Percentiles rank a stretch among this genome's conserved stretches.
Evolutionary conservation across 805 yeast species (phyloP).

Genomic region (Zygosaccharomyces bisporus): DNA sequence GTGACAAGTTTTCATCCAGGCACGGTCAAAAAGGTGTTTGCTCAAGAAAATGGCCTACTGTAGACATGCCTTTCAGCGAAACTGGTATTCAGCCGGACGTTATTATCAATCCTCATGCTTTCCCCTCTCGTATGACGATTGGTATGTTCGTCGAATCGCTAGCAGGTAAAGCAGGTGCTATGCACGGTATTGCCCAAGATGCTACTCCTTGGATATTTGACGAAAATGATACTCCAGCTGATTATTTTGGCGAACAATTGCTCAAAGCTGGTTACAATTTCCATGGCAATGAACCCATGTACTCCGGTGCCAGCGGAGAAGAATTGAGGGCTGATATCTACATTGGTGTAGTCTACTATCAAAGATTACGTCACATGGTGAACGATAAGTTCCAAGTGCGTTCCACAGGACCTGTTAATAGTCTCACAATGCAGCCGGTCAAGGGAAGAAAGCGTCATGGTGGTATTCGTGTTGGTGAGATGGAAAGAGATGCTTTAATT

Average conservation of each 20-base stretch:
- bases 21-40: constrained; percentile 99
- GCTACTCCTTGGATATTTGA: constrained; percentile 94
- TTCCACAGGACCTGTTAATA: constrained; percentile 96
- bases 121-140: constrained; percentile 99
- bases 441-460: constrained; percentile 98
- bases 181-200: constrained; percentile 97
- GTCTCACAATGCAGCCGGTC: constrained; percentile 98
- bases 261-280: constrained; percentile 86
- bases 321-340: constrained; percentile 94
- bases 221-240: constrained; percentile 94
- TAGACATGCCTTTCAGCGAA: constrained; percentile 96
- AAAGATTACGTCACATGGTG: constrained; percentile 98
- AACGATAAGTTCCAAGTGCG: constrained; percentile 99
- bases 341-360: constrained; percentile 95
- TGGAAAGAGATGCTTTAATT: constrained; percentile 98
- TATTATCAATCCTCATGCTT: constrained; percentile 97
- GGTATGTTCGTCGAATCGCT: constrained; percentile 98
- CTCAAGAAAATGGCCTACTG: constrained; percentile 95
- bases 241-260: constrained; percentile 93
- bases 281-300: constrained; percentile 98
- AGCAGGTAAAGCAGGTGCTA: constrained; percentile 98
- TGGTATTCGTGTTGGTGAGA: constrained; percentile 99
- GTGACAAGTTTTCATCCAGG: constrained; percentile 96
- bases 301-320: constrained; percentile 97
- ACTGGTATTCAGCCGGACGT: constrained; percentile 96